Base-by-base conservation (phyloP, 305 asterid species). In the Caryopteris hybrid region DNA sequence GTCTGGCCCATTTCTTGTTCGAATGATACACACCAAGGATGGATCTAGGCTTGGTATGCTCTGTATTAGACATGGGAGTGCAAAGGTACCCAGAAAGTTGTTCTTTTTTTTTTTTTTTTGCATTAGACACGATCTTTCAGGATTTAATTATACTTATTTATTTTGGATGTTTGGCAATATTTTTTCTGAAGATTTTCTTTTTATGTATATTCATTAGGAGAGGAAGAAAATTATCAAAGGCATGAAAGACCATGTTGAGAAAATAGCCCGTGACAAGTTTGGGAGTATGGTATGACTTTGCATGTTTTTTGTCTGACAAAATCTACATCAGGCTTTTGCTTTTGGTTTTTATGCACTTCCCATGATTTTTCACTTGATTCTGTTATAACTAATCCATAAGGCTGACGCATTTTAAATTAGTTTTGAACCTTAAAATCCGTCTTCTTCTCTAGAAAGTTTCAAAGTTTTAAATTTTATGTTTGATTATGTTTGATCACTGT, bases 221-320 rank as follows among this genome's bases (percentile, higher is more conserved):
- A 81, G 97, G 79, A 94, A 94, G 90, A 94, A 89, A 79, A 87
- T 87, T 63, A 86, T 94, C 80, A 89, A 91, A 81, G 98, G 97
- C 71, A 78, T 94, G 89, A 94, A 94, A 80, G 89, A 81, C 62
- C 90, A 83, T 45, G 84, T 89, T 52, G 85, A 77, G 52, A 91
- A 91, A 78, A 81, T 88, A 64, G 95, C 97, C 46, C 86, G 66
- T 22, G 95, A 94, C 79, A 88, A 73, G 71, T 91, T 62, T 75
- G 99, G 96, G 57, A 76, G 74, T 66, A 74, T 80, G 95, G 99
- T 80, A 73, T 58, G 72, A 23, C n/a, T 63, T 38, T 76, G 65
- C 57, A 41, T 46, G 58, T 63, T 60, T 38, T 47, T 42, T 25
- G 8, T 48, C 57, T 41, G 36, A 25, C 55, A 34, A 16, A 52